Evolutionary conservation across 2,329 filamentous ascomycete genomes (phyloP), one percentile per base, ranked within the genome.

Genomic region (Aureobasidium sp.): DNA sequence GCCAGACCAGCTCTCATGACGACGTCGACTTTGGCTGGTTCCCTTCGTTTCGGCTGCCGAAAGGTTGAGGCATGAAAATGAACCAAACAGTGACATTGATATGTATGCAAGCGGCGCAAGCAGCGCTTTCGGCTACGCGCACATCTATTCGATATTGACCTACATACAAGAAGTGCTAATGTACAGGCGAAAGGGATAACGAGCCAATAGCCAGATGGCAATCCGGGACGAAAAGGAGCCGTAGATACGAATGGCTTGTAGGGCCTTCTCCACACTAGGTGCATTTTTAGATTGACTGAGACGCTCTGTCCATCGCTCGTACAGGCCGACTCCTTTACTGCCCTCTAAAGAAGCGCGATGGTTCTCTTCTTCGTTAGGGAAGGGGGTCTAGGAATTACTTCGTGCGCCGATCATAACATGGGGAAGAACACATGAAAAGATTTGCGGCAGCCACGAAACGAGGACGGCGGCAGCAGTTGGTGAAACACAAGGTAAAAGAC

Each of bases 301-400:
- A 20, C 53, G 53, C 53, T 57, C 29, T 57, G 53, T 57, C 39
- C 53, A 45, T 44, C 41, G 2, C 53, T 57, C 53, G 53, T 57
- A 57, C 39, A 57, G 20, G 41, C 27, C 39, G 36, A 34, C 36
- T 44, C 52, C 53, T 8, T 9, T 57, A 34, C 53, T 45, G 53
- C 39, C 29, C 53, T 57, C 39, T 57, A 57, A 12, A 57, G 52
- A 55, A 55, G 25, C 22, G 25, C 22, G 41, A 45, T 45, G 34
- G 53, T 45, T 45, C 39, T 57, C 17, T 57, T 44, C 41, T 57
- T 44, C 51, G 17, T 34, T 39, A 36, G n/a, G n/a, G n/a, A 27
- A 34, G 5, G 17, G 12, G 34, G 27, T 36, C n/a, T 34, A 36
- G 27, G 36, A 25, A 36, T 22, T n/a, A 34, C 12, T 25, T 44